A percentile compares a stretch with the other conserved stretches of the same genome.
Evolutionary conservation across 2,329 filamentous ascomycete genomes (phyloP).

Genomic region (Fusarium tjaetaba): DNA sequence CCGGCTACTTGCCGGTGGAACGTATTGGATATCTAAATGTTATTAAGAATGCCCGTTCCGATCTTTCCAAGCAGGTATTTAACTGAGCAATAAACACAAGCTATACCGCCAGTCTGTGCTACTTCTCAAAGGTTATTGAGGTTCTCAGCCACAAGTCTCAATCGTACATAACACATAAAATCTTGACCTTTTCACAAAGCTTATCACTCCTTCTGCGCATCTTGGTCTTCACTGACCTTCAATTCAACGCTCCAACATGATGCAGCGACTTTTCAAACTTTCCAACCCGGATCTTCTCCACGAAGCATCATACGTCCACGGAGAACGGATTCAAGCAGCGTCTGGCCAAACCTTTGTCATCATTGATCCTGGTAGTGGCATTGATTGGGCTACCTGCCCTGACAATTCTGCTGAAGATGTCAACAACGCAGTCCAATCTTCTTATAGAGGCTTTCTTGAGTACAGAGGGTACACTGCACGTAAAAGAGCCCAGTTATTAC

Average conservation of each 20-base stretch:
- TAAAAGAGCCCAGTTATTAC: slow-evolving; percentile 44
- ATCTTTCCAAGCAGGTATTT: neutral
- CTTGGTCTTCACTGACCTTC: neutral
- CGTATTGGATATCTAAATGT: fast-evolving
- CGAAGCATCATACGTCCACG: neutral
- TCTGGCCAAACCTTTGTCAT: neutral
- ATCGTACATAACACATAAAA: no score
- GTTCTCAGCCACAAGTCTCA: neutral
- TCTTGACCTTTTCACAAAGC: neutral
- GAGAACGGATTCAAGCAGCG: neutral
- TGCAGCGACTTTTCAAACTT: no score
- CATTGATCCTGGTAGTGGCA: neutral
- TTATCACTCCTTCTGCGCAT: neutral
- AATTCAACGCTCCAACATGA: neutral
- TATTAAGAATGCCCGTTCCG: neutral
- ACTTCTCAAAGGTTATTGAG: neutral
- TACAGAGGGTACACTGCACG: slow-evolving; percentile 34
- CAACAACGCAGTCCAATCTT: neutral
- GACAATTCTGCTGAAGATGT: neutral
- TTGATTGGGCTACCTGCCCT: neutral
- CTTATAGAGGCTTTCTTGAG: neutral
- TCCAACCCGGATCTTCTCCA: neutral
- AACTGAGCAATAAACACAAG: neutral
- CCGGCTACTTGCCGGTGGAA: neutral
- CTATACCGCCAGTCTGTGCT: neutral